phyloP scores from a whole-genome alignment of 768 basidiomycete species.

The Paxillus rubicundulus region DNA sequence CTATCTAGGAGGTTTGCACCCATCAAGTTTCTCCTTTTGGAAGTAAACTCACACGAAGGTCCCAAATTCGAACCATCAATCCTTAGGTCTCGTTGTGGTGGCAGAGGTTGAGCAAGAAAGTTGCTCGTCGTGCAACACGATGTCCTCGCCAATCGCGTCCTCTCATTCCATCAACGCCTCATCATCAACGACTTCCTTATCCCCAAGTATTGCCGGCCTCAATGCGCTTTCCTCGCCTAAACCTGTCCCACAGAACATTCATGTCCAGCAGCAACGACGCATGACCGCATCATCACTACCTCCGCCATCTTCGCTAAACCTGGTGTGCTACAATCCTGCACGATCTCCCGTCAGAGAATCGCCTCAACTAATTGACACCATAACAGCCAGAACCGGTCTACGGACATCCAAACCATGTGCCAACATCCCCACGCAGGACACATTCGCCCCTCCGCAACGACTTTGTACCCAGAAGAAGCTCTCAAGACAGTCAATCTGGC shows the following conservation, averaged over 20 bases:
- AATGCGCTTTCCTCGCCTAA: slow-evolving; percentile 31
- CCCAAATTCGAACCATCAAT: slow-evolving; percentile 12
- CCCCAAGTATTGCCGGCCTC: slow-evolving; percentile 33
- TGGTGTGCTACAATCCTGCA: slow-evolving; percentile 28
- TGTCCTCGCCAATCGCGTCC: slow-evolving; percentile 18
- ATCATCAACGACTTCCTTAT: slow-evolving; percentile 31
- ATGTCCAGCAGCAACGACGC: slow-evolving; percentile 35
- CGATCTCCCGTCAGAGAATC: slow-evolving; percentile 1
- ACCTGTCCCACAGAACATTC: slow-evolving; percentile 17
- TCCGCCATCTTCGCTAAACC: slow-evolving; percentile 39
- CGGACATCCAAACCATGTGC: slow-evolving; percentile 27
- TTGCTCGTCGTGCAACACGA: slow-evolving; percentile 19
- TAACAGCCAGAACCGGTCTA: slow-evolving; percentile 45
- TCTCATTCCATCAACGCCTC: slow-evolving; percentile 30
- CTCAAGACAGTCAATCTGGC: slow-evolving; percentile 47
- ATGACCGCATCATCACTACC: slow-evolving; percentile 37
- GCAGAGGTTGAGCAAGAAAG: slow-evolving; percentile 27
- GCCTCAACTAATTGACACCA: slow-evolving; percentile 12
- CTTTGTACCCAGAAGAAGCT: slow-evolving; percentile 46
- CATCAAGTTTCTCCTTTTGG: slow-evolving; percentile 9
- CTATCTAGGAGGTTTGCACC: slow-evolving; percentile 16
- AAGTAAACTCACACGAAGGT: slow-evolving; percentile 20
- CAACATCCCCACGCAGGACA: slow-evolving; percentile 42
- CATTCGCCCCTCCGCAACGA: slow-evolving; percentile 73
- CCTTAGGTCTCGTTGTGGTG: slow-evolving; percentile 25